Evolutionary conservation across 345 rosid genomes (phyloP).

Genomic region (Cardamine chenopodiifolia): DNA sequence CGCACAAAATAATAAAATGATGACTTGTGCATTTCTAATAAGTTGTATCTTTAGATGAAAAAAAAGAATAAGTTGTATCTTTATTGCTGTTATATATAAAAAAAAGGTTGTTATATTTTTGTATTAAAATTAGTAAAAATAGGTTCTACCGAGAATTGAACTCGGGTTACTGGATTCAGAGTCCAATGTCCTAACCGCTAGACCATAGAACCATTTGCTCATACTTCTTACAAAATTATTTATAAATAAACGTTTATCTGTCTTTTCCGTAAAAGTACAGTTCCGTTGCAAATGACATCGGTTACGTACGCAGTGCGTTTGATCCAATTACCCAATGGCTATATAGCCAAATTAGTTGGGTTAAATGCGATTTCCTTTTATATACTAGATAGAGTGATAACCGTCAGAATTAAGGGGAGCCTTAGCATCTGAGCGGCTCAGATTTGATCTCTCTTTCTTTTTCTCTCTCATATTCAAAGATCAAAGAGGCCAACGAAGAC

Average conservation of each 20-base stretch:
- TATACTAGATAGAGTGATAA: neutral
- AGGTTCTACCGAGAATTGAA: slow-evolving; percentile 98
- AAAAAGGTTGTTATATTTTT: neutral
- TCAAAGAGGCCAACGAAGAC: slow-evolving; percentile 43
- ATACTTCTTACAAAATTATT: rapidly evolving
- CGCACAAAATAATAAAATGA: slow-evolving; percentile 11
- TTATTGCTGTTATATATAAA: too few relatives aligned
- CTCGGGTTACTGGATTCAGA: slow-evolving; percentile 99
- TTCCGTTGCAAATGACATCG: neutral
- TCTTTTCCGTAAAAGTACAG: neutral
- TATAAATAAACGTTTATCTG: rapidly evolving
- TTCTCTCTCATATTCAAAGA: slow-evolving; percentile 20
- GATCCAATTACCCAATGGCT: neutral
- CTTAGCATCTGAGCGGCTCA: slow-evolving; percentile 36
- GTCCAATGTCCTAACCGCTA: slow-evolving; percentile 97
- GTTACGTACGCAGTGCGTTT: slow-evolving; percentile 20
- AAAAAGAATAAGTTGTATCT: too few relatives aligned
- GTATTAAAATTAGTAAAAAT: neutral
- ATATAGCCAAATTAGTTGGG: slow-evolving; percentile 24
- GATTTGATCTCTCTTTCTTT: slow-evolving; percentile 27
- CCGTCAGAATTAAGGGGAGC: slow-evolving; percentile 44
- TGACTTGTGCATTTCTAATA: neutral
- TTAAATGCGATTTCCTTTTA: neutral
- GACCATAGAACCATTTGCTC: slow-evolving; percentile 40
- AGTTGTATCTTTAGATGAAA: neutral